These are phyloP conservation scores for Fremontodendron californicum DNA, from an alignment of 345 rosid genomes.

Conservation along the genomic window DNA sequence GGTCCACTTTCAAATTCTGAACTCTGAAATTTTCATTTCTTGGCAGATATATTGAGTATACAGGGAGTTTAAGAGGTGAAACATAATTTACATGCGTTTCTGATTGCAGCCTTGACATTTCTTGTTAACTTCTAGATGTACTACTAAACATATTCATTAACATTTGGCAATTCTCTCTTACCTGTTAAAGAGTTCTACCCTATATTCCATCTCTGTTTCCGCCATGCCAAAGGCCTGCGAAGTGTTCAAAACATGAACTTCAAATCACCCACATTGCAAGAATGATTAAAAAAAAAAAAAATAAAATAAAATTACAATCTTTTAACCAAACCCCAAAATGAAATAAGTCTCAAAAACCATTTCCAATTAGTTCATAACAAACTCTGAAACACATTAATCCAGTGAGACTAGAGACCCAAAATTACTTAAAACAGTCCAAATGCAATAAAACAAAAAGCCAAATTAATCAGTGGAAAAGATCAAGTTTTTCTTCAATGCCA, in stretches of 20 bases:
- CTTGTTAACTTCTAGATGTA: neutral
- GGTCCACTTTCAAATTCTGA: neutral
- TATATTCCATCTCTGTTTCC: constrained; percentile 86
- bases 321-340: neutral
- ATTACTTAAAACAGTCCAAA: neutral
- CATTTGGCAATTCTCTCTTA: constrained; percentile 15
- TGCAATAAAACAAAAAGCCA: neutral
- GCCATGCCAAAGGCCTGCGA: constrained; percentile 88
- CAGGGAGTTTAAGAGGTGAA: neutral
- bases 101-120: neutral
- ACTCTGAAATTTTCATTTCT: neutral
- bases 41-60: neutral
- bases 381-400: neutral
- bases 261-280: neutral
- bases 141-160: neutral
- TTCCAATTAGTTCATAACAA: neutral
- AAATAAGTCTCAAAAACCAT: neutral
- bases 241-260: constrained; percentile 14
- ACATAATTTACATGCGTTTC: neutral
- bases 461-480: neutral
- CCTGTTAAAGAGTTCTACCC: constrained; percentile 94
- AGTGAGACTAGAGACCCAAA: neutral
- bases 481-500: neutral
- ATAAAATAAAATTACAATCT: neutral
- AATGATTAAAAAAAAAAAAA: neutral